Conservation (phyloP, 2,329 filamentous ascomycete species). For the Seiridium cupressi region DNA sequence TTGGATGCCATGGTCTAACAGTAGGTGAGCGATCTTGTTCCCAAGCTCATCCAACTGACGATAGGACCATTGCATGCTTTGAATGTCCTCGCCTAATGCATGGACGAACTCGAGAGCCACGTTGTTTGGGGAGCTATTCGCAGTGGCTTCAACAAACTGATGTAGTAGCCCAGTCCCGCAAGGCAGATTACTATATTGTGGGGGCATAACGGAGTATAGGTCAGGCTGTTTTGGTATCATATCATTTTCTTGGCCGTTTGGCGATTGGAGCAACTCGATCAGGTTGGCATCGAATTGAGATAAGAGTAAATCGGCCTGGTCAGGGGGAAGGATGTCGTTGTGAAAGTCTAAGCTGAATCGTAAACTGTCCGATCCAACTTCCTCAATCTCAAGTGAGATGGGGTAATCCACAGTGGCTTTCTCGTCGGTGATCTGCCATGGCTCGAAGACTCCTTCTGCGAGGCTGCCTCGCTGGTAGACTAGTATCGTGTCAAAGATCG, state of each 20-base stretch:
- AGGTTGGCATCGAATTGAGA: conserved; percentile 70
- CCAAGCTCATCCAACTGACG: conserved; percentile 67
- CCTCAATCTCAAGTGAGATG: conserved; percentile 77
- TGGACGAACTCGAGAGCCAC: conserved; percentile 75
- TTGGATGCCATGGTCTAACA: conserved; percentile 46
- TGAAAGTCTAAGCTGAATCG: conserved; percentile 66
- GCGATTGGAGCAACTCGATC: conserved; percentile 52
- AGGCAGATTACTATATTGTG: conserved; percentile 55
- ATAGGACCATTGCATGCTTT: conserved; percentile 69
- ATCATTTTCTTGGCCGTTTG: conserved; percentile 38
- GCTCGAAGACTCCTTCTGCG: conserved; percentile 15
- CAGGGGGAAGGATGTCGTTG: conserved; percentile 60
- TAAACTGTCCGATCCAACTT: conserved; percentile 44
- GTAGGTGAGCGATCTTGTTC: conserved; percentile 68
- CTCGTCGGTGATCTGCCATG: conserved; percentile 65
- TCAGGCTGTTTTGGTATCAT: conserved; percentile 28
- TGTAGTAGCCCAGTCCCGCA: conserved; percentile 66
- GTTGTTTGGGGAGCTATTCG: conserved; percentile 52
- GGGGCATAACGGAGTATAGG: conserved; percentile 65
- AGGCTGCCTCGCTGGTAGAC: conserved; percentile 63
- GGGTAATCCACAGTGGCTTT: conserved; percentile 72
- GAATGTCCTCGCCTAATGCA: conserved; percentile 44
- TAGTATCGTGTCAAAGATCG: conserved; percentile 81
- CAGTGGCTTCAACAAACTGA: conserved; percentile 71
- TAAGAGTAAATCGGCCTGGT: conserved; percentile 68